Percentiles rank a stretch among this genome's conserved stretches.
These are phyloP conservation scores for Phytophthora melonis DNA, from an alignment of 352 stramenopile genomes.

Conservation along the genomic window DNA sequence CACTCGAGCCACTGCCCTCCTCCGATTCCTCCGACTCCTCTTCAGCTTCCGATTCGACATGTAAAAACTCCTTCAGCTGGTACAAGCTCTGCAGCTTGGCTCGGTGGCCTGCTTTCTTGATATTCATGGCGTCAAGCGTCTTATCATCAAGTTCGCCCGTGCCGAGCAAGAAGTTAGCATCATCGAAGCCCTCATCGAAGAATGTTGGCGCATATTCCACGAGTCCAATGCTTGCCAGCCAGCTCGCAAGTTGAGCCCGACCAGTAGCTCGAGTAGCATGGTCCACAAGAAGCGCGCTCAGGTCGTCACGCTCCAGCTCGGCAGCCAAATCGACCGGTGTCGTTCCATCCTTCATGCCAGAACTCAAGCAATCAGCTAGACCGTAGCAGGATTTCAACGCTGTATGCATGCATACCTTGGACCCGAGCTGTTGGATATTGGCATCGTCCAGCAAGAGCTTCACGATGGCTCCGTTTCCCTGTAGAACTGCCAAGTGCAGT, in stretches of 20 bases:
- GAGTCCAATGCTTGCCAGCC: slow-evolving; percentile 78
- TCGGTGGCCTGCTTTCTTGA: slow-evolving; percentile 75
- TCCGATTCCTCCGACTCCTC: slow-evolving; percentile 30
- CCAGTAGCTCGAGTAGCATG: slow-evolving; percentile 40
- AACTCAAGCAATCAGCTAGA: slow-evolving; percentile 1
- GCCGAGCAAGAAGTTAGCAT: slow-evolving; percentile 64
- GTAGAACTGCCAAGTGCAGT: slow-evolving; percentile 72
- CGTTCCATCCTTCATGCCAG: slow-evolving; percentile 47
- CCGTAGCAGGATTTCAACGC: not conserved
- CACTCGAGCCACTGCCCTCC: slow-evolving; percentile 31
- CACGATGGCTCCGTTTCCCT: slow-evolving; percentile 57
- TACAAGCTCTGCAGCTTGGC: slow-evolving; percentile 76
- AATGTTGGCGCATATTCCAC: slow-evolving; percentile 66
- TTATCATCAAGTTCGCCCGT: slow-evolving; percentile 54
- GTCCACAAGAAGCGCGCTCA: slow-evolving; percentile 48
- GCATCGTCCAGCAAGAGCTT: slow-evolving; percentile 58
- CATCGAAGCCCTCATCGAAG: slow-evolving; percentile 69
- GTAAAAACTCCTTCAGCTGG: slow-evolving; percentile 65
- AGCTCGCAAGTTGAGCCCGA: slow-evolving; percentile 57
- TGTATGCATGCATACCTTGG: slow-evolving; percentile 45
- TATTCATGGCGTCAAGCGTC: slow-evolving; percentile 65
- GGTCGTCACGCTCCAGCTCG: slow-evolving; percentile 43
- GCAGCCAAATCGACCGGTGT: slow-evolving; percentile 68
- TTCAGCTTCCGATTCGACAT: slow-evolving; percentile 36
- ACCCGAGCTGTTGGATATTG: slow-evolving; percentile 44